These are phyloP conservation scores for Colletotrichum tofieldiae DNA, from an alignment of 2,329 filamentous ascomycete species.

Conservation along the genomic window DNA sequence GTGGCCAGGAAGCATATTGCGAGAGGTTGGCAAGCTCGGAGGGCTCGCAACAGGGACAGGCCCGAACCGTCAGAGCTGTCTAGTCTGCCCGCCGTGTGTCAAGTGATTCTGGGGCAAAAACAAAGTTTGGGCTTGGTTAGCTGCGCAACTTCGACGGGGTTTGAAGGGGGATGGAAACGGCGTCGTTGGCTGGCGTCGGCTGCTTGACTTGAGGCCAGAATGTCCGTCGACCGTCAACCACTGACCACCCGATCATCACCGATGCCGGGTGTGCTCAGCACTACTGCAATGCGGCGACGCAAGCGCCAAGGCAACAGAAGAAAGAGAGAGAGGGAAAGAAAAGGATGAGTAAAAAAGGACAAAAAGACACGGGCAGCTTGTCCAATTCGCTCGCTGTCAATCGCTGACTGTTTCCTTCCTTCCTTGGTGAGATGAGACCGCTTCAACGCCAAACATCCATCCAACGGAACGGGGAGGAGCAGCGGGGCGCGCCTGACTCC, in stretches of 20 bases:
- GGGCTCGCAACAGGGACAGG: constrained; percentile 16
- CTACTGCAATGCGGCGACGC: constrained; percentile 10
- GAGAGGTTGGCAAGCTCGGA: background rate
- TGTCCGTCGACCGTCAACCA: background rate
- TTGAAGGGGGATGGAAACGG: constrained; percentile 14
- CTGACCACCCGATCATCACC: background rate
- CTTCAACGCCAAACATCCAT: constrained; percentile 2
- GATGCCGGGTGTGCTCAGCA: background rate
- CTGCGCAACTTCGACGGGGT: background rate
- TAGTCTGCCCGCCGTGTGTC: constrained; percentile 21
- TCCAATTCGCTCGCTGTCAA: background rate
- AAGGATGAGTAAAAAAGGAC: too few relatives aligned
- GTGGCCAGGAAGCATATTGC: constrained; percentile 9
- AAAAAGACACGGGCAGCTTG: constrained; percentile 1
- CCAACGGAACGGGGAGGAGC: background rate
- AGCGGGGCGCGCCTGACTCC: constrained; percentile 1
- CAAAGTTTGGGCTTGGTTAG: constrained; percentile 22
- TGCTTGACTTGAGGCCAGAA: constrained; percentile 8
- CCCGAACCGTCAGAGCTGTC: constrained; percentile 14
- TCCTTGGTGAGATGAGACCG: constrained; percentile 1
- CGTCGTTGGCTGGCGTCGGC: constrained; percentile 15
- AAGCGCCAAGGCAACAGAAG: constrained; percentile 18
- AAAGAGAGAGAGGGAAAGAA: background rate
- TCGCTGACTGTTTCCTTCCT: background rate
- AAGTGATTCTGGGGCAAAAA: constrained; percentile 33